phyloP scores from a whole-genome alignment of 225 moss, liverwort and hornwort genomes.

The Anthoceros angustus region DNA sequence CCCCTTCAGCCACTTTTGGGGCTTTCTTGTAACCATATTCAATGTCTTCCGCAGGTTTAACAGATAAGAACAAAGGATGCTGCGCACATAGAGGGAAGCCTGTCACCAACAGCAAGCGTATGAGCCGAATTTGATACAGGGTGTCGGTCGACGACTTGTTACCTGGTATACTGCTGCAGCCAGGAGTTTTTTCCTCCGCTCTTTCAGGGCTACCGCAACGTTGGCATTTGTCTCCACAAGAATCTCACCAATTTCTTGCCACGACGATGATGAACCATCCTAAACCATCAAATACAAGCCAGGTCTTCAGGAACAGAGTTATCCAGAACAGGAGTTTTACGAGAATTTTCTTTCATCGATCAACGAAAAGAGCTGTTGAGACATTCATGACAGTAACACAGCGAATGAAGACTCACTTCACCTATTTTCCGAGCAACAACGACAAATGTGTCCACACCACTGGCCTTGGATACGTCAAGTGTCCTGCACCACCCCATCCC shows the following conservation, averaged over 20 bases:
- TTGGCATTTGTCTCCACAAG: neutral
- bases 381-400: neutral
- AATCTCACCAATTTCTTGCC: neutral
- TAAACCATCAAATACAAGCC: neutral
- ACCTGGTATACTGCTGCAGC: neutral
- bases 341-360: too few species aligned
- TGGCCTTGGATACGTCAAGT: neutral
- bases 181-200: neutral
- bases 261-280: neutral
- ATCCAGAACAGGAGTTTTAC: too few species aligned
- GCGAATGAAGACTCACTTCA: neutral
- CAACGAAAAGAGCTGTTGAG: too few species aligned
- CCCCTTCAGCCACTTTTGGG: neutral
- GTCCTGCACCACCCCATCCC: neutral
- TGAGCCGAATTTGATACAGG: too few species aligned
- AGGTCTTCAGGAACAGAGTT: neutral
- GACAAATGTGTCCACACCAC: neutral
- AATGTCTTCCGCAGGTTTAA: neutral
- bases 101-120: neutral
- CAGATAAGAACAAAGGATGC: neutral
- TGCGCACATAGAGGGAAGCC: neutral
- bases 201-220: neutral
- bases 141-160: too few species aligned
- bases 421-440: constrained; percentile 3
- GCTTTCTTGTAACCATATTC: neutral